phyloP scores from a whole-genome alignment of 2,329 filamentous ascomycete species.

The Fonsecaea monophora region DNA sequence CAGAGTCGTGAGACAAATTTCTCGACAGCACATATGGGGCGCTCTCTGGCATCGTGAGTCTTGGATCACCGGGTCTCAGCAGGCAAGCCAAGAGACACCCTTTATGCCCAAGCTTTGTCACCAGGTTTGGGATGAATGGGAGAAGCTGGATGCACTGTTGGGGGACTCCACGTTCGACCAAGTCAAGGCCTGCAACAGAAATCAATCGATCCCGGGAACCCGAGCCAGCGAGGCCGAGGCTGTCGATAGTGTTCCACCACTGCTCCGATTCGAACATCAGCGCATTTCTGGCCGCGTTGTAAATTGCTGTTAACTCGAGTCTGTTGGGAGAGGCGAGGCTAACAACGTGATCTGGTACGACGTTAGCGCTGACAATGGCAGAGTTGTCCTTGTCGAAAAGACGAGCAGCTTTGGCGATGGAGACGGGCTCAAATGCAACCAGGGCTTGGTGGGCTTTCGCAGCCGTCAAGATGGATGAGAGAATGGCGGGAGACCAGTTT shows the following conservation, averaged over 20 bases:
- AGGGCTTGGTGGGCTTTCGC: constrained; percentile 63
- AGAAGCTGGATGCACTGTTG: constrained; percentile 83
- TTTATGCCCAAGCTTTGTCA: constrained; percentile 79
- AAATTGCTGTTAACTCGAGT: constrained; percentile 81
- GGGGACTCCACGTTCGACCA: constrained; percentile 82
- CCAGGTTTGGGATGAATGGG: constrained; percentile 82
- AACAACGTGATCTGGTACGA: constrained; percentile 70
- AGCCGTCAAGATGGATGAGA: constrained; percentile 71
- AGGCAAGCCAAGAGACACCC: constrained; percentile 80
- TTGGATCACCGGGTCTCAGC: constrained; percentile 69
- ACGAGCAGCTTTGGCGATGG: constrained; percentile 74
- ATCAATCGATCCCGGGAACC: constrained; percentile 75
- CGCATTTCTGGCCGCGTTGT: constrained; percentile 69
- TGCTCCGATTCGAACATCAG: constrained; percentile 71
- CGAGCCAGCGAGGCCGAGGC: constrained; percentile 73
- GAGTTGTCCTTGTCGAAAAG: constrained; percentile 61
- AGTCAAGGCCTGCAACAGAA: constrained; percentile 66
- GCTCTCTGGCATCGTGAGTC: constrained; percentile 67
- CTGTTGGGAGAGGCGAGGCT: constrained; percentile 82
- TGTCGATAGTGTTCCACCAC: constrained; percentile 84
- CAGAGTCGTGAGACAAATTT: constrained; percentile 59
- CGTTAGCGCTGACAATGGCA: constrained; percentile 45
- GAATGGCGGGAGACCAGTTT: constrained; percentile 76
- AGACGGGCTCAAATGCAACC: constrained; percentile 89
- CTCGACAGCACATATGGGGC: constrained; percentile 76